Evolutionary conservation across 495 filamentous ascomycete genomes (phyloP), one percentile per base, ranked within the genome.

Genomic region (Lentithecium fluviatile): DNA sequence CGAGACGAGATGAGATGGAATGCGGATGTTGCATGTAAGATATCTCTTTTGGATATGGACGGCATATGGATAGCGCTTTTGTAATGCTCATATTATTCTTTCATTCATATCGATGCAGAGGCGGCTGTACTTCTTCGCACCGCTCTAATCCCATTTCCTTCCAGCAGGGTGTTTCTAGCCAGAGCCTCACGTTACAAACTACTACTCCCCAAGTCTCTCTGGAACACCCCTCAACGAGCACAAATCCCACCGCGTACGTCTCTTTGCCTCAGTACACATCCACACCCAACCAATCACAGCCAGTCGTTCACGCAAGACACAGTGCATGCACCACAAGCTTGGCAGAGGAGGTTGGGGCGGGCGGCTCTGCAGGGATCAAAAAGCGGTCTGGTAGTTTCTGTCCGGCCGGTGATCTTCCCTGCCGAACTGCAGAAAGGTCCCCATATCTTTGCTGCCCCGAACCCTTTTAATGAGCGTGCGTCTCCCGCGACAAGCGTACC

Each of bases 311-410:
- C 56, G 46, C 56, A 59, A 45, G 34, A 51, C 56, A 52, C 34
- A 4, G 45, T 48, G 45, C 37, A 34, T 52, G 56, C 55, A 49
- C 37, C 40, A 3, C 3, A 3, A 6, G 29, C 45, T 47, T 48
- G 26, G 42, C 45, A 45, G 12, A 37, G 29, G 29, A 6, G 24
- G 40, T 43, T 26, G 34, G 17, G 37, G 54, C 19, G 34, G 36
- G 45, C 32, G 23, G n/a, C 17, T 29, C 21, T 56, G 52, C 52
- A 56, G 52, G 52, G 52, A 29, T 58, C 47, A 8, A 58, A 49
- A 47, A 60, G 60, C 53, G 55, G 60, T 60, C 57, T 34, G 49
- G 15, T 19, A 53, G 57, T 32, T 32, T 10, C n/a, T n/a, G n/a
- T n/a, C 4, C 25, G 19, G 49, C 45, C 21, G 3, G 45, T 23